Evolutionary conservation across 129 eudicot species (phyloP).

Genomic region (Lactuca saligna): DNA sequence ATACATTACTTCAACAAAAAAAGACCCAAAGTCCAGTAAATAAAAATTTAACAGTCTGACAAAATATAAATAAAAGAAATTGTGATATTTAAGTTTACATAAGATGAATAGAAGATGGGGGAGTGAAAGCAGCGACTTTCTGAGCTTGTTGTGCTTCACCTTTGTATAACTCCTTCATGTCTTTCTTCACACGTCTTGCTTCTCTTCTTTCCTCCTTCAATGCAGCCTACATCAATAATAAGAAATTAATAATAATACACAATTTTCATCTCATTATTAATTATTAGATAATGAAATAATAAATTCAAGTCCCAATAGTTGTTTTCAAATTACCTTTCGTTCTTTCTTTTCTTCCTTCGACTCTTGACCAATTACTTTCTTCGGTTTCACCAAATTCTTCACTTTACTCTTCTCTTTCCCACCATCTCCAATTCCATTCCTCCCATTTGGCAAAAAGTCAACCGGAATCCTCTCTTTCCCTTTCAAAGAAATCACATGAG

Average conservation of each 20-base stretch:
- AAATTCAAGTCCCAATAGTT: no score
- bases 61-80: no score
- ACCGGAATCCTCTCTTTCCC: slow-evolving; percentile 81
- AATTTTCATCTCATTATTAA: no score
- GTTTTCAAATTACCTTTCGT: slow-evolving; percentile 57
- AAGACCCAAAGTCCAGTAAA: neutral
- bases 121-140: slow-evolving; percentile 82
- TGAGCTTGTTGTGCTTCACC: slow-evolving; percentile 82
- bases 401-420: slow-evolving; percentile 37
- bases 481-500: slow-evolving; percentile 59
- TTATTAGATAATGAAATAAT: no score
- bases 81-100: slow-evolving; percentile 37
- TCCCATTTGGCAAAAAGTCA: slow-evolving; percentile 64
- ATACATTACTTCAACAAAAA: neutral
- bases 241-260: no score
- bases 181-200: slow-evolving; percentile 80
- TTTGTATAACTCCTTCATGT: slow-evolving; percentile 72
- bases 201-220: slow-evolving; percentile 89
- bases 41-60: neutral
- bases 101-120: slow-evolving; percentile 90
- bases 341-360: slow-evolving; percentile 96
- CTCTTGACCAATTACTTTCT: slow-evolving; percentile 71
- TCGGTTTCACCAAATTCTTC: slow-evolving; percentile 36
- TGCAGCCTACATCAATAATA: slow-evolving; percentile 55
- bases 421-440: slow-evolving; percentile 37